Evolutionary conservation across 495 filamentous ascomycete species (phyloP).

Genomic region (Geopyxis carbonaria): DNA sequence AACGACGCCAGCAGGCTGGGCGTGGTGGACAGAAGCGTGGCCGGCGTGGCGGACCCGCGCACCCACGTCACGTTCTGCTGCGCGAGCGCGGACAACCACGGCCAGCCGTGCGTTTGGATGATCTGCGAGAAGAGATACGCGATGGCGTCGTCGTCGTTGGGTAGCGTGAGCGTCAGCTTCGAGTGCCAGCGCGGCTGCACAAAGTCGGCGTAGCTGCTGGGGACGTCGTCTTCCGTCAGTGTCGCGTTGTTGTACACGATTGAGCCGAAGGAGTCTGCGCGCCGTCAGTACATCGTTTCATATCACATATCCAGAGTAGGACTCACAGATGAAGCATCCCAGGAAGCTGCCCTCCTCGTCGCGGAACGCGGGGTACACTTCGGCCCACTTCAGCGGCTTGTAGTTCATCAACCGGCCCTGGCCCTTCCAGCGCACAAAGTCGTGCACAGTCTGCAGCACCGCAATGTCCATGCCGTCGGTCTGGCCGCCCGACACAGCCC

Average conservation of each 20-base stretch:
- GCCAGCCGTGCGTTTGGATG: constrained; percentile 24
- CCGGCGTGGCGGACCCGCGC: constrained; percentile 25
- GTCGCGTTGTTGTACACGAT: constrained; percentile 20
- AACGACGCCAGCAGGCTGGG: constrained; percentile 10
- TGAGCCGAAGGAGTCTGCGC: constrained; percentile 12
- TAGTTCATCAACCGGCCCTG: constrained; percentile 26
- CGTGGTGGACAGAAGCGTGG: constrained; percentile 10
- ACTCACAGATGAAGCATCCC: constrained; percentile 14
- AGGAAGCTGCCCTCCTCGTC: constrained; percentile 22
- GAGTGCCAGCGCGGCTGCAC: constrained; percentile 25
- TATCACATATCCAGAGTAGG: not conserved
- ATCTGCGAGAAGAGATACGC: constrained; percentile 26
- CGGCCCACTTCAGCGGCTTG: constrained; percentile 22
- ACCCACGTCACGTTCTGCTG: constrained; percentile 27
- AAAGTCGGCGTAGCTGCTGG: constrained; percentile 23
- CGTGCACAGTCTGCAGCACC: constrained; percentile 27
- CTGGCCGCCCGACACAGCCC: constrained; percentile 3
- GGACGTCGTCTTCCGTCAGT: constrained; percentile 8
- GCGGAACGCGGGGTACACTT: constrained; percentile 18
- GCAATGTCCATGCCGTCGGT: constrained; percentile 24
- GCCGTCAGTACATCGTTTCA: constrained; percentile 2
- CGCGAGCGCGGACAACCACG: constrained; percentile 28
- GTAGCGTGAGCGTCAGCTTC: constrained; percentile 28
- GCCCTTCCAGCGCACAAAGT: constrained; percentile 27
- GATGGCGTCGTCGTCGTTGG: constrained; percentile 29